Base-by-base conservation (phyloP, 2,329 filamentous ascomycete genomes). In the Venturia pyrina region DNA sequence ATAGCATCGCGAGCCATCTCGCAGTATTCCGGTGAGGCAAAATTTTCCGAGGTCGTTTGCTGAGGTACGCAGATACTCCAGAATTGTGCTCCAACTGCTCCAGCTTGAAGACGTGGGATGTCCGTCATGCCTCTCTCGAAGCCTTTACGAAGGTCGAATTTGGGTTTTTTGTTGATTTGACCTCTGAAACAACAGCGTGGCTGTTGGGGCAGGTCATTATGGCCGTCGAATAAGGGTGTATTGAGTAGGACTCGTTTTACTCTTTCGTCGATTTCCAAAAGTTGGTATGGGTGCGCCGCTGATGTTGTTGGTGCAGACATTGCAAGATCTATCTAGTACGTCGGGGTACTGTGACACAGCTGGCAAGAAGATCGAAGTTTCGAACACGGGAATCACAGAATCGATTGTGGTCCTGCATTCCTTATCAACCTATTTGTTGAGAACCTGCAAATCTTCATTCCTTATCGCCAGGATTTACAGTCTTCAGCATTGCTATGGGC, bases 1-100 rank as follows among this genome's bases (percentile, higher is more conserved):
- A 68, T 64, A 13, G 68, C 67, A 43, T 68, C 68, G 5, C 66
- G 56, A 48, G 44, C n/a, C 44, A 48, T 48, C n/a, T 48, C 44
- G 44, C 24, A 67, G 19, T 48, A 48, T 8, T 48, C 44, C 3
- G 44, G 44, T 5, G 44, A 48, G 44, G 44, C 44, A 24, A 48
- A 48, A 21, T 48, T 48, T 21, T 48, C 44, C 17, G 44, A 48
- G 44, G 44, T 48, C n/a, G 19, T 48, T 48, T 48, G 44, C 19
- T 48, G 44, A 48, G 44, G 44, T 48, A 48, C 44, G 44, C 19
- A 48, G 44, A 48, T 21, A 21, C 44, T 48, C 44, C 44, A 48
- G 44, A 21, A 48, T 48, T 48, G 44, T 6, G 44, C 44, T 48
- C 44, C 44, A 7, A 48, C 19, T 21, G 44, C 44, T 21, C 44